Conservation (phyloP, 2,329 filamentous ascomycete genomes). For the Phaeomoniella chlamydospora region DNA sequence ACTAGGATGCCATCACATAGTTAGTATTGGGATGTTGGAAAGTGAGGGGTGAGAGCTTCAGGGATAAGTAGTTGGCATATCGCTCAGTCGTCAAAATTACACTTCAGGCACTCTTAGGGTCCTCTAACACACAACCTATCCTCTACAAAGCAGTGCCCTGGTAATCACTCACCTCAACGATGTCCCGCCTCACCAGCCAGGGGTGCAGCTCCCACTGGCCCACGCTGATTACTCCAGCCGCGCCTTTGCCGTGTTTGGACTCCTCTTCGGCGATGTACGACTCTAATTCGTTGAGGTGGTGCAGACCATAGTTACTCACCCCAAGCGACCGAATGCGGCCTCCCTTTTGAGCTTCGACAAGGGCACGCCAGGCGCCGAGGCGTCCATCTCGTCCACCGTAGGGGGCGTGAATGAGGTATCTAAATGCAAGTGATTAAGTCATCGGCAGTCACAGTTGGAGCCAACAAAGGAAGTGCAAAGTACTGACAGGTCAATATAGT, state of each 20-base stretch:
- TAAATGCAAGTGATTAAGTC: not conserved
- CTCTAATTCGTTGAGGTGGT: slow-evolving; percentile 40
- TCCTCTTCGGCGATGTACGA: slow-evolving; percentile 45
- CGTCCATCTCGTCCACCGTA: slow-evolving; percentile 35
- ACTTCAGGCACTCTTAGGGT: too few species aligned
- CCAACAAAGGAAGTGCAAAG: not conserved
- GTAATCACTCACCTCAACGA: slow-evolving; percentile 34
- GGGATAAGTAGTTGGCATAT: not conserved
- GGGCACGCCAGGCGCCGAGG: slow-evolving; percentile 37
- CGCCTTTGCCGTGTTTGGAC: slow-evolving; percentile 44
- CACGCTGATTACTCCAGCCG: slow-evolving; percentile 59
- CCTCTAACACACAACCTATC: too few species aligned
- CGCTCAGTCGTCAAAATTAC: not conserved
- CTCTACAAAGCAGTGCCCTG: not conserved
- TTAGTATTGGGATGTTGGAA: not conserved
- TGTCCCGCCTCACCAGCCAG: slow-evolving; percentile 68
- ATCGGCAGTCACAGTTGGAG: not conserved
- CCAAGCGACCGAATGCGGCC: slow-evolving; percentile 39
- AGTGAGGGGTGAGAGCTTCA: not conserved
- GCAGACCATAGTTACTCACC: slow-evolving; percentile 40
- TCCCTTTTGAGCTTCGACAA: slow-evolving; percentile 36
- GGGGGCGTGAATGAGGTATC: slow-evolving; percentile 34
- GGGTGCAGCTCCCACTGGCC: slow-evolving; percentile 87
- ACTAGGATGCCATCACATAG: slow-evolving; percentile 22
- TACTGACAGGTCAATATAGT: slow-evolving; percentile 21